Evolutionary conservation across 495 filamentous ascomycete species (phyloP).

Genomic region (Aspergillus baeticus): DNA sequence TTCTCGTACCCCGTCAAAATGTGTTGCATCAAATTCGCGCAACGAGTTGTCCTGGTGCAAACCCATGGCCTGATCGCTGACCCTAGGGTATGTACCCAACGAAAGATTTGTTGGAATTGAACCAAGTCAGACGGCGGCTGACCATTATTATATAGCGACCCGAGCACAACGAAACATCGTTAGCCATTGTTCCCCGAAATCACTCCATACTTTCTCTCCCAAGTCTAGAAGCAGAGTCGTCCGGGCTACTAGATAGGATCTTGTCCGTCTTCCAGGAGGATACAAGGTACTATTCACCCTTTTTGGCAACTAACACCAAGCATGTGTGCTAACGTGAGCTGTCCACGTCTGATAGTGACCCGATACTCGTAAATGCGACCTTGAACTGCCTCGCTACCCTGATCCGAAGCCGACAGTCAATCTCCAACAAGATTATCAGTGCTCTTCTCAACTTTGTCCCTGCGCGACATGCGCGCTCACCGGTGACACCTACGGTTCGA

Average conservation of each 20-base stretch:
- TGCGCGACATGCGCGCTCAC: conserved; percentile 68
- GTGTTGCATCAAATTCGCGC: conserved; percentile 95
- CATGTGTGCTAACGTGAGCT: neutral
- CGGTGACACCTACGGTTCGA: conserved; percentile 73
- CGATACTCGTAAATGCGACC: conserved; percentile 86
- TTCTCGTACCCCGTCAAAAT: conserved; percentile 74
- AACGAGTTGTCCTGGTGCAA: conserved; percentile 88
- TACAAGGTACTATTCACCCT: conserved; percentile 56
- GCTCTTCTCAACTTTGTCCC: conserved; percentile 91
- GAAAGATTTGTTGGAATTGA: neutral
- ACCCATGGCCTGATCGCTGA: conserved; percentile 80
- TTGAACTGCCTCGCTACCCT: conserved; percentile 81
- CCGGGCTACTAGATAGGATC: conserved; percentile 84
- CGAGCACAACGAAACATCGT: conserved; percentile 82
- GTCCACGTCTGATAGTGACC: conserved; percentile 60
- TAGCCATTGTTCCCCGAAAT: conserved; percentile 78
- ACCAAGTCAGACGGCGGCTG: conserved; percentile 19
- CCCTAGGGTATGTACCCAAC: conserved; percentile 65
- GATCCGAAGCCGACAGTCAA: conserved; percentile 73
- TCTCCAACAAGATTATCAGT: conserved; percentile 80
- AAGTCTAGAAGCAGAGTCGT: conserved; percentile 86
- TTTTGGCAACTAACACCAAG: too few species aligned
- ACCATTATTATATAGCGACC: conserved; percentile 57
- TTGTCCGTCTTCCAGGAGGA: conserved; percentile 86
- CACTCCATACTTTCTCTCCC: conserved; percentile 74